Conservation (phyloP, 805 yeast species). For the Suhomyces prunicola region DNA sequence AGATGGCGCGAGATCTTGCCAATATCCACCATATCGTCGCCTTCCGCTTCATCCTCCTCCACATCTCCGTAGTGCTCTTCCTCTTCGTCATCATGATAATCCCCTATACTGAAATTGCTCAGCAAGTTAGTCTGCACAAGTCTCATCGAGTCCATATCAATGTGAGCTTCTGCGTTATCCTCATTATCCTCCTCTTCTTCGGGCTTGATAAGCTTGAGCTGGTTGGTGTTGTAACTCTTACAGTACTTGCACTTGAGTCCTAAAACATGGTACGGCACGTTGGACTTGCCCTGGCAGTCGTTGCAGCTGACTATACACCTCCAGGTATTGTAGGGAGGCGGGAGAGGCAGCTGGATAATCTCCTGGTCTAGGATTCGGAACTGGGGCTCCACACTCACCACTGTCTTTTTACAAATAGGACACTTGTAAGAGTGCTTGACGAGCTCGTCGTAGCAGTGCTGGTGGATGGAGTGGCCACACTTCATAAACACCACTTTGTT, state of each 20-base stretch:
- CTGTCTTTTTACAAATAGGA: slow-evolving; percentile 83
- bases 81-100: slow-evolving; percentile 18
- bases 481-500: slow-evolving; percentile 84
- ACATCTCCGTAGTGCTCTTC: slow-evolving; percentile 24
- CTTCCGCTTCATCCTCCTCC: slow-evolving; percentile 25
- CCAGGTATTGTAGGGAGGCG: slow-evolving; percentile 78
- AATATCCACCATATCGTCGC: slow-evolving; percentile 16
- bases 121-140: slow-evolving; percentile 33
- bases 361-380: slow-evolving; percentile 85
- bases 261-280: slow-evolving; percentile 72
- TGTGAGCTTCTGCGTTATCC: neutral
- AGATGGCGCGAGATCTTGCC: slow-evolving; percentile 25
- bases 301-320: slow-evolving; percentile 71
- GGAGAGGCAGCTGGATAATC: slow-evolving; percentile 70
- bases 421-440: slow-evolving; percentile 85
- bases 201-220: slow-evolving; percentile 65
- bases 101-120: slow-evolving; percentile 38
- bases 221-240: slow-evolving; percentile 81
- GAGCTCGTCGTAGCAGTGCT: slow-evolving; percentile 75
- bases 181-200: slow-evolving; percentile 46
- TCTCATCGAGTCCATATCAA: slow-evolving; percentile 23
- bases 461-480: slow-evolving; percentile 94
- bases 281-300: slow-evolving; percentile 83
- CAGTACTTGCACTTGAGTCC: slow-evolving; percentile 89
- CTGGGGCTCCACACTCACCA: slow-evolving; percentile 83